Evolutionary conservation across 139 green algal species (phyloP).

Genomic region (Micromonas pusilla): DNA sequence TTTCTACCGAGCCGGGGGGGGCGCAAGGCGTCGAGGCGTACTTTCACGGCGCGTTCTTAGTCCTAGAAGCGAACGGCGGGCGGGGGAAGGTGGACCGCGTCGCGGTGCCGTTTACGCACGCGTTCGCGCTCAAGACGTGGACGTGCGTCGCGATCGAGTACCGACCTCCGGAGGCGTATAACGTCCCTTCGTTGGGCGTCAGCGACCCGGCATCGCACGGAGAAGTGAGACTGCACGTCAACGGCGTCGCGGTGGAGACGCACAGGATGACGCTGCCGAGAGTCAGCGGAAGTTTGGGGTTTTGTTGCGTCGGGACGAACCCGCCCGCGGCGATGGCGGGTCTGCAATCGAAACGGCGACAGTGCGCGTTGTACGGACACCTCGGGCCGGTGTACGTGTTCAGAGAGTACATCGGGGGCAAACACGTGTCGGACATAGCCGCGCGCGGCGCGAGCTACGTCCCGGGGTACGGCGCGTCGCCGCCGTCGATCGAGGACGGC

Average conservation of each 20-base stretch:
- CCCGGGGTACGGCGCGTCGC: constrained; percentile 7
- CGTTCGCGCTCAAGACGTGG: constrained; percentile 28
- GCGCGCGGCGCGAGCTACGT: neutral
- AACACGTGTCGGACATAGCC: constrained; percentile 26
- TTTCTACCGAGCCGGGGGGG: constrained; percentile 31
- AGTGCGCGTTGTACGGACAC: constrained; percentile 42
- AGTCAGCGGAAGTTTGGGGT: constrained; percentile 31
- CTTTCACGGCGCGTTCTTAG: constrained; percentile 40
- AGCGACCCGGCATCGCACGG: no score
- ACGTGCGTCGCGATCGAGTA: constrained; percentile 19
- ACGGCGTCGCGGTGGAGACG: constrained; percentile 36
- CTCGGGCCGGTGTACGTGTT: constrained; percentile 48
- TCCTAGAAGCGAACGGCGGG: constrained; percentile 33
- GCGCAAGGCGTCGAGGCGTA: constrained; percentile 37
- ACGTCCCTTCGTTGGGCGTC: no score
- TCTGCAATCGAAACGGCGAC: constrained; percentile 33
- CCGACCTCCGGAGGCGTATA: constrained; percentile 6
- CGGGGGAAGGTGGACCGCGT: neutral
- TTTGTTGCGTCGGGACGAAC: constrained; percentile 46
- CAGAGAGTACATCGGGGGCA: constrained; percentile 37
- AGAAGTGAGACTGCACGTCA: constrained; percentile 37
- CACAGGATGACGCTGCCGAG: constrained; percentile 32
- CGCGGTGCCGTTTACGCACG: constrained; percentile 37
- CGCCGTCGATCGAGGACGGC: constrained; percentile 10
- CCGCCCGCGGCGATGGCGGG: constrained; percentile 43